These are phyloP conservation scores for Dittrichia graveolens DNA, from an alignment of 129 eudicot genomes.

Conservation along the genomic window DNA sequence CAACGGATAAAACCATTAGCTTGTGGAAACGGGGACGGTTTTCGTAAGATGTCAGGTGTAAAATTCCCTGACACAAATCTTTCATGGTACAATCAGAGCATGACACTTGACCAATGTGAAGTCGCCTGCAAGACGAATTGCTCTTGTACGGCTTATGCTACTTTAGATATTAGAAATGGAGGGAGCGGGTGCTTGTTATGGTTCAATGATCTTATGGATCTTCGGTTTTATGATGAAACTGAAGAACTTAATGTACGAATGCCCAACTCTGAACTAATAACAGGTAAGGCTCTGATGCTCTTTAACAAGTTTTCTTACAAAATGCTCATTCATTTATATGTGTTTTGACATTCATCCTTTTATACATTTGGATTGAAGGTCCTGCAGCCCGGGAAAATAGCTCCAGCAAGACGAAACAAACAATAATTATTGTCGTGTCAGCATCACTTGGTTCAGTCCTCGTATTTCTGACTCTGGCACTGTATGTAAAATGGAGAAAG, in stretches of 20 bases:
- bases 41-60: slow-evolving; percentile 25
- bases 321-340: not conserved
- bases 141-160: slow-evolving; percentile 57
- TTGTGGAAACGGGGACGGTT: slow-evolving; percentile 48
- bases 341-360: not conserved
- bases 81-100: slow-evolving; percentile 31
- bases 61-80: slow-evolving; percentile 46
- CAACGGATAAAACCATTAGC: slow-evolving; percentile 31
- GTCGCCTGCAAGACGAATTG: slow-evolving; percentile 48
- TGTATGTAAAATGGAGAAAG: slow-evolving; percentile 22
- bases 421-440: slow-evolving; percentile 9
- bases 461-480: slow-evolving; percentile 26
- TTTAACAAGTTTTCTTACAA: not conserved
- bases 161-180: slow-evolving; percentile 31
- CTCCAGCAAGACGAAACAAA: slow-evolving; percentile 19
- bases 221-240: slow-evolving; percentile 25
- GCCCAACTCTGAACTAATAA: slow-evolving; percentile 42
- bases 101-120: slow-evolving; percentile 54
- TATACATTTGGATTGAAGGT: slow-evolving; percentile 17
- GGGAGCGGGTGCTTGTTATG: slow-evolving; percentile 71
- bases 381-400: slow-evolving; percentile 2
- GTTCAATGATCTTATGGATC: slow-evolving; percentile 54
- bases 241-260: slow-evolving; percentile 49
- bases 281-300: slow-evolving; percentile 16
- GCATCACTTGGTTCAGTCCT: slow-evolving; percentile 8